Evolutionary conservation across 345 rosid genomes (phyloP).

Genomic region (Geranium brycei): DNA sequence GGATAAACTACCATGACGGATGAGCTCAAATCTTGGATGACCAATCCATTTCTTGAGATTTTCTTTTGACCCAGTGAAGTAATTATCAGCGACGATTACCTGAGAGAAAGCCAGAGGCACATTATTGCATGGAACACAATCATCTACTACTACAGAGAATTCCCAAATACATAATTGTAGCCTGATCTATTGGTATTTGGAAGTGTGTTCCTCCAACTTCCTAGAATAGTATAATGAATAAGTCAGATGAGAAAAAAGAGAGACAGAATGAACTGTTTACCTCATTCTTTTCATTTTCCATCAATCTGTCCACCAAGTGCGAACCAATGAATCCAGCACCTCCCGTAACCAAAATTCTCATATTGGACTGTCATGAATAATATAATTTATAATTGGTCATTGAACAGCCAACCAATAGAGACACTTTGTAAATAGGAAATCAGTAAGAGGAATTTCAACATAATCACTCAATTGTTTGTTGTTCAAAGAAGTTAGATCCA

Average conservation of each 20-base stretch:
- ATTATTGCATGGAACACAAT: not conserved
- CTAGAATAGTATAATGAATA: not conserved
- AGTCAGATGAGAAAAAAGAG: not conserved
- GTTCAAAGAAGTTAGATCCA: not conserved
- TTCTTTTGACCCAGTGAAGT: slow-evolving; percentile 85
- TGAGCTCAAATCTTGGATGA: slow-evolving; percentile 93
- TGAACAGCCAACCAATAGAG: not conserved
- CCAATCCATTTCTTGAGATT: slow-evolving; percentile 83
- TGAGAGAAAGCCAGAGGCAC: slow-evolving; percentile 8
- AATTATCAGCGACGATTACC: slow-evolving; percentile 90
- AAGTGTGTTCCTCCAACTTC: not conserved
- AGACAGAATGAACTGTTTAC: slow-evolving; percentile 18
- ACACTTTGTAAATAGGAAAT: not conserved
- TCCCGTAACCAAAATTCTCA: slow-evolving; percentile 92
- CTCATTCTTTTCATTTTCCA: slow-evolving; percentile 95
- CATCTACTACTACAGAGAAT: not conserved
- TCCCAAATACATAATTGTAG: too few species aligned
- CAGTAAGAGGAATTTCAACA: not conserved
- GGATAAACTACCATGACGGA: slow-evolving; percentile 66
- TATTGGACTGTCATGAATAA: slow-evolving; percentile 49
- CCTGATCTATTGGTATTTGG: not conserved
- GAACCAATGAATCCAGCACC: slow-evolving; percentile 98
- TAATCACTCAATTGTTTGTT: not conserved
- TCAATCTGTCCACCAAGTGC: slow-evolving; percentile 76
- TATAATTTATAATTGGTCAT: not conserved